Percentiles rank a stretch among this genome's conserved stretches.
phyloP scores from a whole-genome alignment of 2,329 filamentous ascomycete species.

The Trichoderma sp. region DNA sequence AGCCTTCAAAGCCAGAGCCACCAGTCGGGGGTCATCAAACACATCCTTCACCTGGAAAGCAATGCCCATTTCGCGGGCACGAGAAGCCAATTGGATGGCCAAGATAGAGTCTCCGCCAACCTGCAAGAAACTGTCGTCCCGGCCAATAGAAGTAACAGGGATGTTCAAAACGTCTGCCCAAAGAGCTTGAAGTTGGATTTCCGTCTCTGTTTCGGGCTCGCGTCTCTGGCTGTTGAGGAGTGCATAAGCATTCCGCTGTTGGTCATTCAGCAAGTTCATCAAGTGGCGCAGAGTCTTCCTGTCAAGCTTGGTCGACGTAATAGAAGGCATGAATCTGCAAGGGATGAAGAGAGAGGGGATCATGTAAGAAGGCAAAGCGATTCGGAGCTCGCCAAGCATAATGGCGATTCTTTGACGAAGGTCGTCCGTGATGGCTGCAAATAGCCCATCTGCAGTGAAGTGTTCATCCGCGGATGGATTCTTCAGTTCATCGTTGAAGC shows the following conservation, averaged over 20 bases:
- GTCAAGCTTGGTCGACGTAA: slow-evolving; percentile 29
- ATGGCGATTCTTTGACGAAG: slow-evolving; percentile 23
- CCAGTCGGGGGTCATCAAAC: slow-evolving; percentile 5
- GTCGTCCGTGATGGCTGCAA: slow-evolving; percentile 24
- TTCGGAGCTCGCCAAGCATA: not conserved
- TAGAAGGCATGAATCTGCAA: slow-evolving; percentile 29
- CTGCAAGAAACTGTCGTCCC: slow-evolving; percentile 29
- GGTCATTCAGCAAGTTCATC: not conserved
- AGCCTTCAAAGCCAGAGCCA: slow-evolving; percentile 6
- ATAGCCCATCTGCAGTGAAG: not conserved
- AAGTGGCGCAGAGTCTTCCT: slow-evolving; percentile 5
- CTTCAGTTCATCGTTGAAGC: slow-evolving; percentile 3
- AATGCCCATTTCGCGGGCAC: slow-evolving; percentile 36
- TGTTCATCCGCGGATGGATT: not conserved
- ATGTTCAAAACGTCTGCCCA: slow-evolving; percentile 41
- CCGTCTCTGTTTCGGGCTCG: slow-evolving; percentile 28
- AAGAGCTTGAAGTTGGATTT: slow-evolving; percentile 29
- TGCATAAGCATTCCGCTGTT: slow-evolving; percentile 5
- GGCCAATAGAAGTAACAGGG: slow-evolving; percentile 35
- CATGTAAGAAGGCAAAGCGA: slow-evolving; percentile 30
- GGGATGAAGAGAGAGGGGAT: slow-evolving; percentile 31
- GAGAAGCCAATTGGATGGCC: slow-evolving; percentile 48
- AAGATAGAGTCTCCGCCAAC: slow-evolving; percentile 48
- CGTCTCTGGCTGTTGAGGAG: slow-evolving; percentile 6
- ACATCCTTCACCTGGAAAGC: slow-evolving; percentile 4